Percentiles rank a stretch among this genome's conserved stretches.
Conservation (phyloP, 176 grass and related monocot species). For the Avena insularis region DNA sequence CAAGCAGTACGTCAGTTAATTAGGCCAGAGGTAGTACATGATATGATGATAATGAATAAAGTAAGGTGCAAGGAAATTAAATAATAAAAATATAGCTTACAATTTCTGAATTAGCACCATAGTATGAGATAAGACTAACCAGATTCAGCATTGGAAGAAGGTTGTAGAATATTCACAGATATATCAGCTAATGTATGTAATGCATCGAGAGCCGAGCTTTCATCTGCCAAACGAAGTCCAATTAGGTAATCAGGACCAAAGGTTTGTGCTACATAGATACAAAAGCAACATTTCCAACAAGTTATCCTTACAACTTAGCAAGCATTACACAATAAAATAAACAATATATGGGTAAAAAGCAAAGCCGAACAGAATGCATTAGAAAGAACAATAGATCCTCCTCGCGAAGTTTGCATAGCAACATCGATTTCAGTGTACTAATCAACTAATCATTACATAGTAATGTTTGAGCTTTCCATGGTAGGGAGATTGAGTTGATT, state of each 20-base stretch:
- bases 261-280: not conserved
- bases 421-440: not conserved
- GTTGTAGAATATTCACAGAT: constrained; percentile 91
- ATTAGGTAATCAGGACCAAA: not conserved
- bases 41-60: too few relatives aligned
- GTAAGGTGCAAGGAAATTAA: not conserved
- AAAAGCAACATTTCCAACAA: constrained; percentile 34
- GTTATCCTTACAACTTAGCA: constrained; percentile 40
- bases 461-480: constrained; percentile 17
- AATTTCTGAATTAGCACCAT: constrained; percentile 1
- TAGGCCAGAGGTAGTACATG: too few relatives aligned
- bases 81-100: constrained; percentile 23
- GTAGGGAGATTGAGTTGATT: not conserved
- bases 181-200: constrained; percentile 94
- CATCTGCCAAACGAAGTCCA: constrained; percentile 60
- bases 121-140: constrained; percentile 61
- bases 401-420: not conserved
- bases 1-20: too few relatives aligned
- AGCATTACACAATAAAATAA: constrained; percentile 14
- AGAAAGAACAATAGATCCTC: constrained; percentile 5
- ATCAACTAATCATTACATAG: not conserved
- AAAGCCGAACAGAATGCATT: constrained; percentile 10
- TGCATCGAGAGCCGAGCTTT: constrained; percentile 77
- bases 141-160: constrained; percentile 73
- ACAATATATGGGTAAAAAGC: not conserved